phyloP scores from a whole-genome alignment of 2,329 filamentous ascomycete genomes.

The Fusarium mexicanum region DNA sequence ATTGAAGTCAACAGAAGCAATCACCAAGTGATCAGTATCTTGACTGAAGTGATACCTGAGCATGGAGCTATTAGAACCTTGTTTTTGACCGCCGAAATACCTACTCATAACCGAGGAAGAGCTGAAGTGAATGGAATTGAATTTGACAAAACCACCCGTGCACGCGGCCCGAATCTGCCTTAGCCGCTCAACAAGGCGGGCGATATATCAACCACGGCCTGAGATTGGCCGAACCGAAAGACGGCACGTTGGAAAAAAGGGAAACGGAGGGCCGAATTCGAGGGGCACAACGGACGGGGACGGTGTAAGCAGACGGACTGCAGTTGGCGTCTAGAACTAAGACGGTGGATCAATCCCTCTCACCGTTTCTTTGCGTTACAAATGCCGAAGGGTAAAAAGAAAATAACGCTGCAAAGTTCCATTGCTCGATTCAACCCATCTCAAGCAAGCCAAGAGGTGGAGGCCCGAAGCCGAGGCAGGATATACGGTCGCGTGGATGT shows the following conservation, averaged over 20 bases:
- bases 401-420: conserved; percentile 5
- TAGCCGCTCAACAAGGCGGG: conserved; percentile 29
- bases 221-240: conserved; percentile 26
- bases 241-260: conserved; percentile 6
- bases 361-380: conserved; percentile 21
- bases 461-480: conserved; percentile 15
- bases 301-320: conserved; percentile 5
- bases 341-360: conserved; percentile 26
- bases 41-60: not conserved
- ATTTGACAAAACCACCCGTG: conserved; percentile 29
- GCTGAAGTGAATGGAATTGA: conserved; percentile 7
- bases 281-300: not conserved
- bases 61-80: not conserved
- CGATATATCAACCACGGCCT: not conserved
- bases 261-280: conserved; percentile 28
- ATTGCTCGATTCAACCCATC: not conserved
- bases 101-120: not conserved
- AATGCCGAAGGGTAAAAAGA: conserved; percentile 25
- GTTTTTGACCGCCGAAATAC: not conserved
- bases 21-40: not conserved
- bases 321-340: not conserved
- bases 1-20: not conserved
- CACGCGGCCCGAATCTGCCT: conserved; percentile 38
- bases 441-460: not conserved
- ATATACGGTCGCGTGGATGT: not conserved